A percentile compares a stretch with the other conserved stretches of the same genome.
These are phyloP conservation scores for Acanthamoeba castellanii DNA, from an alignment of 208 protist species.

Conservation along the genomic window DNA sequence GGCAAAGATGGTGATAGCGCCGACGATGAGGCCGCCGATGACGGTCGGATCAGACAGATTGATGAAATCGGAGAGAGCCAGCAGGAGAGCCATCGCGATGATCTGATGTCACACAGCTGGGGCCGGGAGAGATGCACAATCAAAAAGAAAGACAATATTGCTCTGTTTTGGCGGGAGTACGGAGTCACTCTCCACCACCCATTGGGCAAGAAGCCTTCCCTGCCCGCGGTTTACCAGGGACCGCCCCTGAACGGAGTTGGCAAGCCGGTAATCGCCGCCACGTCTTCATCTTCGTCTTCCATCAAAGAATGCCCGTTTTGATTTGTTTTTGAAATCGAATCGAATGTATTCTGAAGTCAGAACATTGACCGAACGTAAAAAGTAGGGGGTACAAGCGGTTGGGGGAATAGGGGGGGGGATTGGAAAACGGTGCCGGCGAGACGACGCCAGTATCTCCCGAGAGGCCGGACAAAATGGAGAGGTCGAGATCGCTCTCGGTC, in stretches of 20 bases:
- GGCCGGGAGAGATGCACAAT: neutral
- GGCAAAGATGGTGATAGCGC: constrained; percentile 8
- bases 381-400: neutral
- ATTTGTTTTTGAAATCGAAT: neutral
- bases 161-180: no score
- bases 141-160: no score
- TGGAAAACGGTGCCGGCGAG: no score
- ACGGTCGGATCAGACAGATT: neutral
- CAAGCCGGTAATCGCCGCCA: no score
- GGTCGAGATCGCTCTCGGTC: neutral
- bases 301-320: no score
- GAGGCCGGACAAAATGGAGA: neutral
- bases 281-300: no score
- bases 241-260: no score
- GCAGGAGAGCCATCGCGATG: neutral
- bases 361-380: neutral
- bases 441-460: no score
- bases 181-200: no score
- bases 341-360: constrained; percentile 3
- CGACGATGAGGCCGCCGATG: neutral
- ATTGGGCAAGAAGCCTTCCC: no score
- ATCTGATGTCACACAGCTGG: neutral
- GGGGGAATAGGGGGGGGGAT: no score
- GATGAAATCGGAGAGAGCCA: neutral
- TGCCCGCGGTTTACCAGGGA: no score